These are phyloP conservation scores for Globisporangium nunn DNA, from an alignment of 352 stramenopile species.

Conservation along the genomic window DNA sequence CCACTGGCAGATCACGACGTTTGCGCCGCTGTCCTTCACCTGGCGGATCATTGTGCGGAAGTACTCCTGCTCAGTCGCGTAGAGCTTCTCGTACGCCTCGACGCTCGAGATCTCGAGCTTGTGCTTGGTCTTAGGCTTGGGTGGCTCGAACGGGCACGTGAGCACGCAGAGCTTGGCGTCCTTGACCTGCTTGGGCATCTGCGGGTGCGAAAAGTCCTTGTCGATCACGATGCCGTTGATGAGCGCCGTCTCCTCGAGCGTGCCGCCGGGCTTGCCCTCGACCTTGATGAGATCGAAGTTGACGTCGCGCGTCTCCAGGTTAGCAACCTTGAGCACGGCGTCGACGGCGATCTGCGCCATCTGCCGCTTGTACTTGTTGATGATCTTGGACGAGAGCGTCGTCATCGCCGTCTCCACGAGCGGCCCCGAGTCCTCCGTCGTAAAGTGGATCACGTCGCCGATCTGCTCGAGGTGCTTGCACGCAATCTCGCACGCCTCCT, in stretches of 20 bases:
- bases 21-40: slow-evolving; percentile 97
- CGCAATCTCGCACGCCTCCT: slow-evolving; percentile 95
- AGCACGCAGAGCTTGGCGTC: slow-evolving; percentile 98
- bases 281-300: slow-evolving; percentile 99
- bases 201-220: slow-evolving; percentile 98
- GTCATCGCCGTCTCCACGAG: slow-evolving; percentile 98
- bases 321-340: slow-evolving; percentile 96
- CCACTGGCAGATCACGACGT: slow-evolving; percentile 99
- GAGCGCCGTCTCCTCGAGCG: slow-evolving; percentile 96
- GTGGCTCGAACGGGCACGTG: slow-evolving; percentile 98
- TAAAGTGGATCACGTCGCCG: slow-evolving; percentile 95
- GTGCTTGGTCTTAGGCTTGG: slow-evolving; percentile 99
- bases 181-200: slow-evolving; percentile 97
- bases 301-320: slow-evolving; percentile 98
- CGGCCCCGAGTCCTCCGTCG: slow-evolving; percentile 90
- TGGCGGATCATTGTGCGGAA: slow-evolving; percentile 99
- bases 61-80: slow-evolving; percentile 98
- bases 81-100: slow-evolving; percentile 96
- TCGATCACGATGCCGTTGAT: slow-evolving; percentile 99
- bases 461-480: slow-evolving; percentile 94
- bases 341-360: slow-evolving; percentile 99
- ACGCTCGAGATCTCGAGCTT: slow-evolving; percentile 98
- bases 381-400: slow-evolving; percentile 98
- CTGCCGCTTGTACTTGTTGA: slow-evolving; percentile 97
- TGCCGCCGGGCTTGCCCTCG: slow-evolving; percentile 97